A percentile compares a stretch with the other conserved stretches of the same genome.
phyloP scores from a whole-genome alignment of 805 yeast genomes.

The Ogataea methylovora region DNA sequence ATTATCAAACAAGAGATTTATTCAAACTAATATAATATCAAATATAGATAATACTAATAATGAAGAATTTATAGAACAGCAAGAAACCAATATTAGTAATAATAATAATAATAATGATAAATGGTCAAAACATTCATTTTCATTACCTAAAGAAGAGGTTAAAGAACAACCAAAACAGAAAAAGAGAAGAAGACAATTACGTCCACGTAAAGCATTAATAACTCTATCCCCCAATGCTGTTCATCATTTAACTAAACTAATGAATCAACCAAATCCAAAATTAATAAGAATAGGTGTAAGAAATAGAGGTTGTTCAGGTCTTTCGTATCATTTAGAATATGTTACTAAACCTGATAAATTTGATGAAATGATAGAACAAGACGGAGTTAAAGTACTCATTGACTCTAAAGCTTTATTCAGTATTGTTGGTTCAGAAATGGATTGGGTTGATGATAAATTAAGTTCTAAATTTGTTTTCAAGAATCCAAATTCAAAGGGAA shows the following conservation, averaged over 20 bases:
- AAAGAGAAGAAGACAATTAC: conserved; percentile 52
- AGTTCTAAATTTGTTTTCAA: conserved; percentile 84
- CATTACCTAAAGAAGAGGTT: conserved; percentile 6
- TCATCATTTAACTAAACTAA: conserved; percentile 55
- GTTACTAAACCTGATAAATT: conserved; percentile 89
- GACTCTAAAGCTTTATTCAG: conserved; percentile 95
- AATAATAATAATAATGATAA: not conserved
- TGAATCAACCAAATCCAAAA: conserved; percentile 81
- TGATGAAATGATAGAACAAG: conserved; percentile 89
- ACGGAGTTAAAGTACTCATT: conserved; percentile 84
- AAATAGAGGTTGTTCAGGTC: conserved; percentile 95
- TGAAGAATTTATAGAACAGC: too few species aligned
- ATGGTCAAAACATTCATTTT: conserved; percentile 25
- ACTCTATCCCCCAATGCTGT: conserved; percentile 73
- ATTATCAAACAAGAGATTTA: too few species aligned
- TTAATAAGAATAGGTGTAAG: conserved; percentile 88
- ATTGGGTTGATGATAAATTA: conserved; percentile 92
- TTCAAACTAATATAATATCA: too few species aligned
- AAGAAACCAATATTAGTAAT: too few species aligned
- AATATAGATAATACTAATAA: too few species aligned
- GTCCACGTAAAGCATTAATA: conserved; percentile 87
- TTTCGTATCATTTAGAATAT: conserved; percentile 86
- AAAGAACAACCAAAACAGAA: conserved; percentile 7
- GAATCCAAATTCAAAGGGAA: conserved; percentile 95
- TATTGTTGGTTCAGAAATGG: conserved; percentile 97